Evolutionary conservation across 805 yeast species (phyloP), one percentile per base, ranked within the genome.

Genomic region (Starmerella stigmatis): DNA sequence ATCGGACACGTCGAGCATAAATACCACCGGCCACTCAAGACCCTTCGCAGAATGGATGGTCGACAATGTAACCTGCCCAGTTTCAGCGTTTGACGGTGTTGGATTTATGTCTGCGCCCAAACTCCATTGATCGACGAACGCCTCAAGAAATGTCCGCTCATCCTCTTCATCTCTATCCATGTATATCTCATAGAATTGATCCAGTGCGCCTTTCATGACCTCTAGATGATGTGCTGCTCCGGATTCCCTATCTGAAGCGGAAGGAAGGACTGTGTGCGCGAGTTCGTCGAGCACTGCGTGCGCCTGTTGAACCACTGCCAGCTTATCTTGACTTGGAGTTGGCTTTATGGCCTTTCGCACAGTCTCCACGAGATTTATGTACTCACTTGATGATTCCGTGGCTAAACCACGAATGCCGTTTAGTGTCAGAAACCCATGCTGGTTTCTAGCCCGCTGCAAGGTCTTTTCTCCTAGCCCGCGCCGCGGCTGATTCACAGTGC

Each of bases 21-120:
- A 84, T 0, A 89, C 96, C 12, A 84, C 75, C 0, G 94, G 89
- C 96, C 97, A 89, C 60, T 89, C 98, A 2, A 88, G 67, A 1
- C 98, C 98, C 60, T 89, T 89, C 1, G 96, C 78, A 0, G 86
- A 85, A 60, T 89, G 98, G 11, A 89, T 81, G 0, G 97, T 92
- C 0, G 94, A 81, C 0, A 89, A 63, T 0, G 73, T 63, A 1
- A 76, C 70, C n/a, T 54, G 55, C 1, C 48, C 44, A 1, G 10
- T 27, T 3, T 41, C 44, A 3, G 45, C 28, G 4, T 19, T 38
- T 15, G 23, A 22, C n/a, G 28, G 26, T 36, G 29, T 5, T 8
- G 4, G 9, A 21, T 45, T 49, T 4, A 47, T 22, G 22, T 51
- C 52, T 2, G 51, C 44, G 3, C 50, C 48, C 9, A 60, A 48